Evolutionary conservation across 2,329 filamentous ascomycete species (phyloP).

Genomic region (Verruconis gallopava): DNA sequence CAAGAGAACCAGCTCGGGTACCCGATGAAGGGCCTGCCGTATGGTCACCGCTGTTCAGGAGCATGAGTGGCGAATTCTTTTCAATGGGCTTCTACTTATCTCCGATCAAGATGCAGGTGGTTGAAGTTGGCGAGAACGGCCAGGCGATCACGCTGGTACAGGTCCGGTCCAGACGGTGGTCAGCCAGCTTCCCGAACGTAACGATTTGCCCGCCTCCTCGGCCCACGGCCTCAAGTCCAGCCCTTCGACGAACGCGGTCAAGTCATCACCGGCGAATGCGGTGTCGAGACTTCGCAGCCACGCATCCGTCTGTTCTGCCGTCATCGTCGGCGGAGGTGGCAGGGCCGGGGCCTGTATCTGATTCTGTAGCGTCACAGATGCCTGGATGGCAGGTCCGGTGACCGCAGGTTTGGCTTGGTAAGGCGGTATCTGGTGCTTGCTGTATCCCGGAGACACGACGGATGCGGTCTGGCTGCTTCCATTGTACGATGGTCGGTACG

Average conservation of each 20-base stretch:
- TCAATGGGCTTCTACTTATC: too few species aligned
- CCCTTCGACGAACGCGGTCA: slow-evolving; percentile 28
- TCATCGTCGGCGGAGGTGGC: background rate
- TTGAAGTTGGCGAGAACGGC: too few species aligned
- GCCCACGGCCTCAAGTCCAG: slow-evolving; percentile 22
- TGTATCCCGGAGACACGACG: background rate
- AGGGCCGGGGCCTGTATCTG: background rate
- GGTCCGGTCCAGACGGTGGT: slow-evolving; percentile 9
- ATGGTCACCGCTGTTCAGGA: too few species aligned
- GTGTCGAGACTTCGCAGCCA: slow-evolving; percentile 26
- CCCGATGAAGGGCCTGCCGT: too few species aligned
- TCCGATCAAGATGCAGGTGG: too few species aligned
- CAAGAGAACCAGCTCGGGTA: too few species aligned
- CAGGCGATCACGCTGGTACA: too few species aligned
- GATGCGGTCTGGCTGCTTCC: background rate
- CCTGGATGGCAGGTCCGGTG: background rate
- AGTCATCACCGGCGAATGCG: slow-evolving; percentile 26
- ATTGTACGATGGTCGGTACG: background rate
- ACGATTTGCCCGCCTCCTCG: slow-evolving; percentile 5
- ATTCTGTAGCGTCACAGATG: background rate
- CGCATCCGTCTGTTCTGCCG: slow-evolving; percentile 13
- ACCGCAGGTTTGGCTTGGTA: slow-evolving; percentile 1
- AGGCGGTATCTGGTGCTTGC: background rate
- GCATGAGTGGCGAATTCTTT: too few species aligned
- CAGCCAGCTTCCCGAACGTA: slow-evolving; percentile 10